Base-by-base conservation (phyloP, 2,329 filamentous ascomycete species). In the Bipolaris victoriae region DNA sequence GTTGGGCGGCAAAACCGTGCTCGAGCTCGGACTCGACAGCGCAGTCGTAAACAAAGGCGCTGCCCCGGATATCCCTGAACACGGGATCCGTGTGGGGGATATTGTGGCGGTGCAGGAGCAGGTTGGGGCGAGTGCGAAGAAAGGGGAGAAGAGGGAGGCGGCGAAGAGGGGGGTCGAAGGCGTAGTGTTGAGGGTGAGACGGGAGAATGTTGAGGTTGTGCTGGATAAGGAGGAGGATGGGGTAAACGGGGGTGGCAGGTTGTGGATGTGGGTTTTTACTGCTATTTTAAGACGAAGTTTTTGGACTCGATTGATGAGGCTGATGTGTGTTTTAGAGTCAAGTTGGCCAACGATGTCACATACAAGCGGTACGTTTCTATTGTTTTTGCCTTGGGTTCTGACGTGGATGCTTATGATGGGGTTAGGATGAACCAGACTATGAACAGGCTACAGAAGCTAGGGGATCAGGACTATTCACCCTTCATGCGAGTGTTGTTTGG, bases 1-100 rank as follows among this genome's bases (percentile, higher is more conserved):
- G 0, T 82, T 97, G 36, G 95, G 93, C 15, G 95, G 95, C n/a
- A 90, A 92, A 63, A 92, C 91, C 0, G 89, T 99, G 1, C 80
- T 97, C 3, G 93, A 97, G 75, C 86, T 99, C 5, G 81, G 79
- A 15, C 81, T 86, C 0, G 94, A 97, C 69, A 78, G 85, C n/a
- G 90, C 92, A 0, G 84, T 89, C 1, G 72, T 71, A 20, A 63
- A 68, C 7, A 82, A 84, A 3, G 76, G 72, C 43, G 74, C 71
- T 18, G 74, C 71, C 41, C 77, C 80, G 0, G 85, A 87, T 61
- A 79, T 94, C 18, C 88, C 88, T 1, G 88, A 91, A 72, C 90
- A 94, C 79, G 90, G 90, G 24, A 79, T 95, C 49, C 83, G 90
- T 2, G 83, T 86, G 0, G 91, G 91, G 1, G 91, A 95, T 74